phyloP scores from a whole-genome alignment of 257 asterid genomes.

The Voacanga thouarsii region DNA sequence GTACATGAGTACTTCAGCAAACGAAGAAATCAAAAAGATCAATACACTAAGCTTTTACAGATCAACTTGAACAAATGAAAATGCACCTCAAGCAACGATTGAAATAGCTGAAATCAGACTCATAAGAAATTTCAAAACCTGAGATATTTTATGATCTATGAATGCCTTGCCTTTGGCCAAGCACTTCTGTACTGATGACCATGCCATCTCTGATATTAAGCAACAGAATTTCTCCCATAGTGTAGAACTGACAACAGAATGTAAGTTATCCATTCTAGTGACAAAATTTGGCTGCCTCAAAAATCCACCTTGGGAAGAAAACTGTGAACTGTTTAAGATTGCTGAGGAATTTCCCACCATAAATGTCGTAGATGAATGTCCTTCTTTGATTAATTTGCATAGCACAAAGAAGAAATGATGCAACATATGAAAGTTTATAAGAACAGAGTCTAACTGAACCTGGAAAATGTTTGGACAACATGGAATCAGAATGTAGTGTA shows the following conservation, averaged over 20 bases:
- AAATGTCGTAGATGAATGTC: slow-evolving; percentile 41
- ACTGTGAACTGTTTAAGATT: slow-evolving; percentile 35
- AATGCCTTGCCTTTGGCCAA: slow-evolving; percentile 79
- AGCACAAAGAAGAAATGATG: slow-evolving; percentile 91
- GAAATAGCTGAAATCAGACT: slow-evolving; percentile 4
- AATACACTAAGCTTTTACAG: neutral
- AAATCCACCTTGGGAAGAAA: slow-evolving; percentile 81
- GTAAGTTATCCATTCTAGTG: slow-evolving; percentile 34
- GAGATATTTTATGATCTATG: slow-evolving; percentile 61
- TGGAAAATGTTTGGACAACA: slow-evolving; percentile 28
- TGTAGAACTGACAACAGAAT: slow-evolving; percentile 38
- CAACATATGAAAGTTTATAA: slow-evolving; percentile 60
- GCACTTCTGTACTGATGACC: slow-evolving; percentile 76
- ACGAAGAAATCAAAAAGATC: neutral
- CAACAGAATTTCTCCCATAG: slow-evolving; percentile 66
- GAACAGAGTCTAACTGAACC: slow-evolving; percentile 78
- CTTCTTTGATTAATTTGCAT: slow-evolving; percentile 84
- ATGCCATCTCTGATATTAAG: slow-evolving; percentile 65
- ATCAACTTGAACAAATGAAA: neutral
- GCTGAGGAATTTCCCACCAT: slow-evolving; percentile 31
- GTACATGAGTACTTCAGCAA: neutral
- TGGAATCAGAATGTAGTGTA: neutral
- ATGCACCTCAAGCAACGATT: neutral
- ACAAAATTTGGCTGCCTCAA: slow-evolving; percentile 55
- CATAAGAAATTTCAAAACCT: slow-evolving; percentile 41